phyloP scores from a whole-genome alignment of 2,329 filamentous ascomycete species.

The Hymenoscyphus fructigenus region DNA sequence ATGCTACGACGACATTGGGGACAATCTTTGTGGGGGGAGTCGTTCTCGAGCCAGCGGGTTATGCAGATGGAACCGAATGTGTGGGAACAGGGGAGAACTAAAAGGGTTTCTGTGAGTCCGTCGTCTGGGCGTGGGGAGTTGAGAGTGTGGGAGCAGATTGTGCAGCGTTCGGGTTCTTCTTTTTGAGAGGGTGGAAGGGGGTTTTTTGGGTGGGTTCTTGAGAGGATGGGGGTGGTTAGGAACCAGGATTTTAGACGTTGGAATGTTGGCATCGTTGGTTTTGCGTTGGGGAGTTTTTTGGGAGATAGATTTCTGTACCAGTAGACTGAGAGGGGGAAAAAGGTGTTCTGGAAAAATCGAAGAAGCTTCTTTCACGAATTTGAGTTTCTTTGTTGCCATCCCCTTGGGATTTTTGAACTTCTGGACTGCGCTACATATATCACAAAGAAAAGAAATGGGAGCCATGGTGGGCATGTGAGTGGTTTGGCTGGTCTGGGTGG shows the following conservation, averaged over 20 bases:
- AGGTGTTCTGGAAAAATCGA: not conserved
- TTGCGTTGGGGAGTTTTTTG: not conserved
- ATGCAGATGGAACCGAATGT: slow-evolving; percentile 32
- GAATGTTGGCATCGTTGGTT: not conserved
- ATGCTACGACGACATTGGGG: slow-evolving; percentile 30
- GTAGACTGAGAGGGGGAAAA: not conserved
- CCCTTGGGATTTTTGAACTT: not conserved
- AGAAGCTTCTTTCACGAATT: not conserved
- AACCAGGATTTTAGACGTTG: not conserved
- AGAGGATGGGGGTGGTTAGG: not conserved
- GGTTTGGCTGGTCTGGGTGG: not conserved
- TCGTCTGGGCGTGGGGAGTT: slow-evolving; percentile 11
- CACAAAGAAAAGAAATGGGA: not conserved
- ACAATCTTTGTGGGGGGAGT: slow-evolving; percentile 28
- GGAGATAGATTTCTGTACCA: not conserved
- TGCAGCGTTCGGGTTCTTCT: slow-evolving; percentile 15
- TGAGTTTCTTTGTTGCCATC: not conserved
- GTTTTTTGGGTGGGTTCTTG: not conserved
- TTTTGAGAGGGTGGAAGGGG: not conserved
- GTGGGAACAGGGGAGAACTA: slow-evolving; percentile 30
- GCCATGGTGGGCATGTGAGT: too few relatives aligned
- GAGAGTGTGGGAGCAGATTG: slow-evolving; percentile 20
- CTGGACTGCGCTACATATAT: not conserved
- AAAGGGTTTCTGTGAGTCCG: slow-evolving; percentile 21
- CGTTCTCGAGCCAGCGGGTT: slow-evolving; percentile 27